A percentile compares a stretch with the other conserved stretches of the same genome.
Evolutionary conservation across 108 stramenopile species (phyloP).

Genomic region (Cylindrotheca fusiformis): DNA sequence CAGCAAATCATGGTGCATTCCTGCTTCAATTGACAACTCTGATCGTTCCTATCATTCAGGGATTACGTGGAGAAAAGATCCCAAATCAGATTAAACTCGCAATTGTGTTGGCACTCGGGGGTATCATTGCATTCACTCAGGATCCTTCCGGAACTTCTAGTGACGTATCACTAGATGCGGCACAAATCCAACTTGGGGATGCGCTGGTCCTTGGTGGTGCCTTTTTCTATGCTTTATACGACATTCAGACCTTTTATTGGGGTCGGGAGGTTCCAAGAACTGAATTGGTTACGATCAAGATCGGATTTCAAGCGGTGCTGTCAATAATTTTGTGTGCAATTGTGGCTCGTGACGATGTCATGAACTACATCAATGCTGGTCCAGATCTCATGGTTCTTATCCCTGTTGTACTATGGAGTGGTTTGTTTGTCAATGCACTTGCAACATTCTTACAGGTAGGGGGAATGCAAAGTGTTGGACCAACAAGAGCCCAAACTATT

Average conservation of each 20-base stretch:
- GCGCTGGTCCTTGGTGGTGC: constrained; percentile 50
- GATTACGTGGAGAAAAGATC: constrained; percentile 57
- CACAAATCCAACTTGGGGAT: constrained; percentile 36
- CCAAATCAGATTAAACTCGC: constrained; percentile 55
- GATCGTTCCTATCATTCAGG: constrained; percentile 60
- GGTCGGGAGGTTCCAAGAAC: constrained; percentile 48
- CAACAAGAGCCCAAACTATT: constrained; percentile 59
- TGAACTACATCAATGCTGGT: constrained; percentile 22
- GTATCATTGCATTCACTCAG: constrained; percentile 57
- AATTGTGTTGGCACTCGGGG: constrained; percentile 48
- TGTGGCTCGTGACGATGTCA: constrained; percentile 16
- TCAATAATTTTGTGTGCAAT: constrained; percentile 35
- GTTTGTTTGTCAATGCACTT: constrained; percentile 58
- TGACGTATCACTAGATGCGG: constrained; percentile 20
- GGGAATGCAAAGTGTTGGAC: constrained; percentile 66
- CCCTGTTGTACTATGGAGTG: constrained; percentile 49
- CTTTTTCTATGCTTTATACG: constrained; percentile 60
- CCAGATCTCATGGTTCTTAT: constrained; percentile 32
- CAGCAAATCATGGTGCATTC: constrained; percentile 69
- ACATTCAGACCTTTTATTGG: constrained; percentile 60
- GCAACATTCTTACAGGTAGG: constrained; percentile 67
- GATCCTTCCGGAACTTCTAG: constrained; percentile 31
- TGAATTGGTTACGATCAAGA: constrained; percentile 61
- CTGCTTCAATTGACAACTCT: constrained; percentile 66
- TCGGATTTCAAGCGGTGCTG: constrained; percentile 52